Percentiles rank a stretch among this genome's conserved stretches.
Conservation (phyloP, 345 rosid species). For the Salix koriyanagi region DNA sequence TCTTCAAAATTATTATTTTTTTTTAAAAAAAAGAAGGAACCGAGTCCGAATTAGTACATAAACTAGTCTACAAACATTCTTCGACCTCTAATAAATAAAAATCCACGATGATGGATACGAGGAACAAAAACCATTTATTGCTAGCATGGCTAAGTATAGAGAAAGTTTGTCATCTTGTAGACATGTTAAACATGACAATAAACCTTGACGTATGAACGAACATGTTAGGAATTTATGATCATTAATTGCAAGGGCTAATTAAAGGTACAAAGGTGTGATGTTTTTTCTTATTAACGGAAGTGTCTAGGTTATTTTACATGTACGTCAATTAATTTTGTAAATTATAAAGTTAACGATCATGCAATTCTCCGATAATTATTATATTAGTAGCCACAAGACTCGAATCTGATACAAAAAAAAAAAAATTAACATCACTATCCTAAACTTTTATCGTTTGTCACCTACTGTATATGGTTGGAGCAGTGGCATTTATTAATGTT, state of each 20-base stretch:
- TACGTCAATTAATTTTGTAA: fast-evolving
- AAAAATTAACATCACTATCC: too few species aligned
- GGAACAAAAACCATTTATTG: background rate
- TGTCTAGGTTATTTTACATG: fast-evolving
- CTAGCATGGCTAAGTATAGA: background rate
- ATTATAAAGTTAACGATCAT: too few species aligned
- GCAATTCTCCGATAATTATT: fast-evolving
- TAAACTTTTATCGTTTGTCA: too few species aligned
- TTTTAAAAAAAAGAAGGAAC: too few species aligned
- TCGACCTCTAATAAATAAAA: background rate
- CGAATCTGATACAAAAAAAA: too few species aligned
- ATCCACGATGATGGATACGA: background rate
- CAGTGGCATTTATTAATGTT: background rate
- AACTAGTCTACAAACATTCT: too few species aligned
- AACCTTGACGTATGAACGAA: too few species aligned
- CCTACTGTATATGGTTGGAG: too few species aligned
- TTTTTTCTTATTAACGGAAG: too few species aligned
- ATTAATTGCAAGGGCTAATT: background rate
- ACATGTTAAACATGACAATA: background rate
- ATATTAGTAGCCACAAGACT: fast-evolving
- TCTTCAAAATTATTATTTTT: too few species aligned
- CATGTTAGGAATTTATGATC: background rate
- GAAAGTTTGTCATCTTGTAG: background rate
- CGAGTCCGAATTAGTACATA: too few species aligned
- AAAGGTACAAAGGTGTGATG: background rate